Base-by-base conservation (phyloP, 2,329 filamentous ascomycete species). In the Emmonsiellopsis sp. region DNA sequence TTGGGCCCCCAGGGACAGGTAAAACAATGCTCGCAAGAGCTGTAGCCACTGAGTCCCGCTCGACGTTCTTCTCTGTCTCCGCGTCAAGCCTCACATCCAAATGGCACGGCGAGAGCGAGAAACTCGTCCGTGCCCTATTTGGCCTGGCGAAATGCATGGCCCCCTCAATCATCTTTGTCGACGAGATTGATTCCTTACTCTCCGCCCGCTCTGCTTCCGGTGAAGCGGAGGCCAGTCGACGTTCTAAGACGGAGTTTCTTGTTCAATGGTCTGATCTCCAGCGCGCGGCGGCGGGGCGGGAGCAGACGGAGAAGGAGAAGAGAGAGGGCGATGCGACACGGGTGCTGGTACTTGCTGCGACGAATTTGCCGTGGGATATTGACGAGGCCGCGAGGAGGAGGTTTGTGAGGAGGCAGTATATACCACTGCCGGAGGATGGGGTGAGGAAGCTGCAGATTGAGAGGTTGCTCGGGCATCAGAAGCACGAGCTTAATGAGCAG, bases 1-100 rank as follows among this genome's bases (percentile, higher is more conserved):
- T 98, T 65, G 93, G 93, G 0, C 93, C 93, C 1, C 93, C 93
- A 0, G 93, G 93, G n/a, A 98, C 93, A 0, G 93, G 93, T 51
- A 98, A 98, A 71, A 98, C 93, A 0, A 98, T 98, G 93, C 76
- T 98, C 39, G 93, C 93, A 8, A 82, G 93, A 58, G 90, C 89
- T 7, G 92, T 97, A 0, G 93, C 93, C 1, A 97, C 93, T 0
- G 93, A 98, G 69, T 95, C 88, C 1, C 86, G 84, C 62, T 95
- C 89, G 9, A 95, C 94, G 0, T 98, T 97, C 71, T 97, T 98
- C 72, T 94, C 91, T 11, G 95, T 98, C 53, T 95, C 90, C 5
- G 90, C 93, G 13, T 95, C 89, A 65, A 95, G 88, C 61, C 73
- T 98, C 59, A 97, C 92, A 1, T 94, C 88, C 65, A 98, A 98